Evolutionary conservation across 2,329 filamentous ascomycete genomes (phyloP), one percentile per base, ranked within the genome.

Genomic region (Teratosphaeria epicoccoides): DNA sequence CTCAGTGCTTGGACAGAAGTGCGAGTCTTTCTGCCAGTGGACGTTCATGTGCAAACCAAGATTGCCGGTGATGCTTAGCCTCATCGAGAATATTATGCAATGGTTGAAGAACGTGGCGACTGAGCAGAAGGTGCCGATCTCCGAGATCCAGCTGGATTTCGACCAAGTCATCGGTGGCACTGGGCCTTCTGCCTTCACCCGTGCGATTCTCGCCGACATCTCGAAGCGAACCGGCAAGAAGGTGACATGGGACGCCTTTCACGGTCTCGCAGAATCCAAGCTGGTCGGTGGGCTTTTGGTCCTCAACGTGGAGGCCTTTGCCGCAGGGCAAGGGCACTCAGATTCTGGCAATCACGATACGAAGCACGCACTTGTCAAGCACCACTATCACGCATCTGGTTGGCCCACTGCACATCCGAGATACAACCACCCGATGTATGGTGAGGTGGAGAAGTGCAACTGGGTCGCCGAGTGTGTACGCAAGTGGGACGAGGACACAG

Each of bases 121-220:
- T 47, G 65, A 79, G 54, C 83, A 87, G 61, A 74, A 74, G 2
- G 77, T 80, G 3, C 65, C 78, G 0, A 74, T 87, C 20, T 71
- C 75, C 1, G 72, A 85, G 1, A 76, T 87, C n/a, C 63, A 79
- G 51, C 75, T 87, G 11, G 81, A 85, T 61, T 87, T 87, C 59
- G 81, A 87, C 61, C 81, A 86, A 59, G 82, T 87, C 53, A 84
- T 87, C 60, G 82, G 76, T 49, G 82, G 83, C n/a, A 87, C 84
- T 1, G 84, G 83, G 0, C 84, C 84, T 0, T 85, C 82, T 0
- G 83, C 83, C 5, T 87, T 87, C 57, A 87, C 83, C 1, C 68
- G 71, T 10, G 83, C 82, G 0, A 76, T 87, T 7, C 66, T 87
- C 17, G 73, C 75, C 29, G 78, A 85, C 57, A 85, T 87, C 77